Evolutionary conservation across 768 basidiomycete species (phyloP).

Genomic region (Hygrophorus russula): DNA sequence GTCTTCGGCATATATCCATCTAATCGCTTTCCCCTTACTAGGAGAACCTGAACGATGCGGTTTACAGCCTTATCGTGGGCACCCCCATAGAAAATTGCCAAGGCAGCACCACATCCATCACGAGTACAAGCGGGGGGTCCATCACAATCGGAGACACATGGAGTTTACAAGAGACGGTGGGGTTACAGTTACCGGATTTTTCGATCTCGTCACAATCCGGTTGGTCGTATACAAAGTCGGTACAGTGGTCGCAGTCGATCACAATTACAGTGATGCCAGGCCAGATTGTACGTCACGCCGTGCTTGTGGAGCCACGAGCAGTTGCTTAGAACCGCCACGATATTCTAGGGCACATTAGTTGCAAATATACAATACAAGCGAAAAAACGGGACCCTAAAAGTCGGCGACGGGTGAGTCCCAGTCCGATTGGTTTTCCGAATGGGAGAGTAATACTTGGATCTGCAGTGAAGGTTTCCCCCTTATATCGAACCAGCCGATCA

Average conservation of each 20-base stretch:
- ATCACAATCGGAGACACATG: not conserved
- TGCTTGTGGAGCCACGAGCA: no score
- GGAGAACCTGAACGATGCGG: no score
- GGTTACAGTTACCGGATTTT: not conserved
- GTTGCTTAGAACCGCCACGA: not conserved
- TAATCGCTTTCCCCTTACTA: no score
- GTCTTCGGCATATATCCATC: no score
- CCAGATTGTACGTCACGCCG: not conserved
- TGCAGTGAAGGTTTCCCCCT: not conserved
- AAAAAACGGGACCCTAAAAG: not conserved
- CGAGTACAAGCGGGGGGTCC: not conserved
- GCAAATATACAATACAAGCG: not conserved
- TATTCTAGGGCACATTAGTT: not conserved
- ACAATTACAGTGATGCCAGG: not conserved
- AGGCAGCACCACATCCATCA: not conserved
- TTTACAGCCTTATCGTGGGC: not conserved
- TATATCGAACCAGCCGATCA: constrained; percentile 1
- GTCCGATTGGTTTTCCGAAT: not conserved
- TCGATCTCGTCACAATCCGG: not conserved
- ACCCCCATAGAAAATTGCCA: not conserved
- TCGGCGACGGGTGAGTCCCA: not conserved
- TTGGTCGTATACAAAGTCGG: not conserved
- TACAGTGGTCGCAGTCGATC: not conserved
- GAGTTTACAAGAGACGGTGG: not conserved
- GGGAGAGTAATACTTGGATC: not conserved